Base-by-base conservation (phyloP, 2,329 filamentous ascomycete species). In the Raffaelea ambrosiae region DNA sequence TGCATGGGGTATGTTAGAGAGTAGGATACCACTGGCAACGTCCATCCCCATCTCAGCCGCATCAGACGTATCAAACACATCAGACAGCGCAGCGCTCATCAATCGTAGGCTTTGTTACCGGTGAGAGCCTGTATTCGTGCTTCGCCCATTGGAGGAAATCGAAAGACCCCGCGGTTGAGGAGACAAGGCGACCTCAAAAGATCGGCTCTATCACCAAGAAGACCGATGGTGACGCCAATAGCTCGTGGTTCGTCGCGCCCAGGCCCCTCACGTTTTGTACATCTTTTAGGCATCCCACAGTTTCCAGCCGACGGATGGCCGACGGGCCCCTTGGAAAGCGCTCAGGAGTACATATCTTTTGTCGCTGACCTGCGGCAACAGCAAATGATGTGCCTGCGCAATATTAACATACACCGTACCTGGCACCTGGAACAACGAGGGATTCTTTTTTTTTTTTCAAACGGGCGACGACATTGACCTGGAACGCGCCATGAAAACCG, bases 201-300 rank as follows among this genome's bases (percentile, higher is more conserved):
- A 45, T 49, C 23, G 43, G 47, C 14, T 44, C 47, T 13, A 41
- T 49, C 13, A 45, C 47, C 39, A 45, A 40, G 41, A 21, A 19
- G 5, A 11, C 41, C 7, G 35, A 23, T 9, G 44, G n/a, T n/a
- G n/a, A n/a, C n/a, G n/a, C n/a, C n/a, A n/a, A n/a, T n/a, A n/a
- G 44, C 43, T 9, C 11, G 21, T 50, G 48, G 48, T 43, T 41
- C 3, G 36, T 50, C 19, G 44, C 44, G 14, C 23, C 20, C 20
- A 44, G 63, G 48, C 65, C 66, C 7, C 53, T 68, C 16, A 68
- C 64, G 16, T 64, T 63, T 44, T 68, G 62, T 68, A 70, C 48
- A 62, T 67, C 49, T 45, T 65, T 43, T 59, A 43, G 55, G n/a
- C 26, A 22, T 63, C 21, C 54, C 61, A 14, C 57, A 56, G 35